Conservation (phyloP, 306 rosid species). For the Gleditsia sinensis region DNA sequence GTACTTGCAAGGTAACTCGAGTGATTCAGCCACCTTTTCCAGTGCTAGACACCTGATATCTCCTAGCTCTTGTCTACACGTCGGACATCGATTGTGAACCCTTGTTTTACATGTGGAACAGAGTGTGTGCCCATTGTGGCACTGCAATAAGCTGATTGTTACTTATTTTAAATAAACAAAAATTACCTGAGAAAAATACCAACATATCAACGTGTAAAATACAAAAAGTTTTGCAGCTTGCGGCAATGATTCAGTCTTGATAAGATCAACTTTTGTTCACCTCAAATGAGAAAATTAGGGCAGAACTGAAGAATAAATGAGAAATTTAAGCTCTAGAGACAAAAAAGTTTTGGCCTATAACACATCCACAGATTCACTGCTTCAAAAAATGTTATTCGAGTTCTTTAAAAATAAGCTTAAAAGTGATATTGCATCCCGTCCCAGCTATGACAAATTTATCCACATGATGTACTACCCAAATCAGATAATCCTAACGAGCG, state of each 20-base stretch:
- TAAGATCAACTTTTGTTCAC: constrained; percentile 20
- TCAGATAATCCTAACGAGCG: neutral
- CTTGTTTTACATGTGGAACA: constrained; percentile 98
- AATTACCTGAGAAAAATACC: neutral
- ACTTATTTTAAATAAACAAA: neutral
- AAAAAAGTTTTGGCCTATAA: constrained; percentile 13
- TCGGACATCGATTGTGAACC: constrained; percentile 98
- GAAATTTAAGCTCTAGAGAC: neutral
- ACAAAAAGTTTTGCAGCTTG: constrained; percentile 12
- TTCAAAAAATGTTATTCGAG: neutral
- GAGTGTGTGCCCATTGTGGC: constrained; percentile 97
- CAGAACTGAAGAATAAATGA: constrained; percentile 3
- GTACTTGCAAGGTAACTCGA: constrained; percentile 94
- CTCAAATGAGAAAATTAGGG: neutral
- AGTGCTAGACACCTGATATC: constrained; percentile 97
- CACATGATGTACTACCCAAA: neutral
- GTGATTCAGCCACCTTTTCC: constrained; percentile 99
- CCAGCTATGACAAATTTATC: neutral
- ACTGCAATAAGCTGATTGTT: constrained; percentile 60
- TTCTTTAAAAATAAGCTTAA: neutral
- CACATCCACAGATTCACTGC: neutral
- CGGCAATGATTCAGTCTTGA: constrained; percentile 22
- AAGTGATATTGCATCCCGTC: neutral
- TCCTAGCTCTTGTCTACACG: constrained; percentile 99
- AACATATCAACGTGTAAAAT: neutral